Evolutionary conservation across 306 rosid species (phyloP).

Genomic region (Datisca glomerata): DNA sequence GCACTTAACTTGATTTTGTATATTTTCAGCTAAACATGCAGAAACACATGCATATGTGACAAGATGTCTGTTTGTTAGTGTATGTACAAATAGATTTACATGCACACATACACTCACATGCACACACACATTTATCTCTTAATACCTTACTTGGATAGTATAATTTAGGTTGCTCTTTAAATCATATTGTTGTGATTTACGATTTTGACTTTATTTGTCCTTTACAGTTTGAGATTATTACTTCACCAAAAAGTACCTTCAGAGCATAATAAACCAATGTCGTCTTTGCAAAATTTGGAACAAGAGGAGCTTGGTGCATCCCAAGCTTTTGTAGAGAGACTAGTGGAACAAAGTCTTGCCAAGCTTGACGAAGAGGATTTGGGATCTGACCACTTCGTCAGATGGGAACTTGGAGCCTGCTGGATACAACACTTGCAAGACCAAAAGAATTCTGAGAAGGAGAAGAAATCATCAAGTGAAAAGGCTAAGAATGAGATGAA

Average conservation of each 20-base stretch:
- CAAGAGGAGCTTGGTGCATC: conserved; percentile 47
- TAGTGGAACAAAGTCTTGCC: conserved; percentile 58
- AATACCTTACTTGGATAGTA: too few species aligned
- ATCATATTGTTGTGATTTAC: too few species aligned
- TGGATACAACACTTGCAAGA: conserved; percentile 99
- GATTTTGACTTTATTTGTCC: too few species aligned
- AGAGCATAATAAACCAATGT: conserved; percentile 39
- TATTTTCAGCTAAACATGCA: too few species aligned
- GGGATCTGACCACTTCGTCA: conserved; percentile 42
- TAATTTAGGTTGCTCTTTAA: too few species aligned
- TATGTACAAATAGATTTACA: too few species aligned
- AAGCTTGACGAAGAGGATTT: conserved; percentile 69
- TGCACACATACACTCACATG: too few species aligned
- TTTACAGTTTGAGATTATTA: conserved; percentile 67
- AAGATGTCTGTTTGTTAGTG: too few species aligned
- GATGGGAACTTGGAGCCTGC: conserved; percentile 99
- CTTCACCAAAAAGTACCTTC: conserved; percentile 57
- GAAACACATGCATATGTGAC: too few species aligned
- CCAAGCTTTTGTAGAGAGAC: conserved; percentile 45
- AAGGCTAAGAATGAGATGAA: conserved; percentile 75
- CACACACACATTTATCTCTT: too few species aligned
- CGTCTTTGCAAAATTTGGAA: conserved; percentile 34
- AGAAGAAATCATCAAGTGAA: conserved; percentile 58
- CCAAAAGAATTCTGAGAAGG: conserved; percentile 75
- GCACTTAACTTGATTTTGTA: too few species aligned